A percentile compares a stretch with the other conserved stretches of the same genome.
phyloP scores from a whole-genome alignment of 306 rosid genomes.

The Begonia fuchsioides region DNA sequence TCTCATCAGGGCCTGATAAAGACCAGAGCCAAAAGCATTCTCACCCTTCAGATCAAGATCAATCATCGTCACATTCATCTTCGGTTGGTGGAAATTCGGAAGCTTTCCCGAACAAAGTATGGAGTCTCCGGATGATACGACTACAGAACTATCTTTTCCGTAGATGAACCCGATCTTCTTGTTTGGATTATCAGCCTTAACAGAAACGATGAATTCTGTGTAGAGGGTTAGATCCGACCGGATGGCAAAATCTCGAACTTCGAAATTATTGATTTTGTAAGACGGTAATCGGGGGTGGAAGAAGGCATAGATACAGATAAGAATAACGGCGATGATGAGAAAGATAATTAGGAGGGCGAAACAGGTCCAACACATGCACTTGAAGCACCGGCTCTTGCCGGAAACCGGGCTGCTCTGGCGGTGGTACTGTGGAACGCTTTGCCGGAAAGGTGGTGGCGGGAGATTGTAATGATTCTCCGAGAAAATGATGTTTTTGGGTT shows the following conservation, averaged over 20 bases:
- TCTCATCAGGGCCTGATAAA: slow-evolving; percentile 3
- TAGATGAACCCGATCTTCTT: slow-evolving; percentile 2
- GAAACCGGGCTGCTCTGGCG: background rate
- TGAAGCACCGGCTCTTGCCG: slow-evolving; percentile 1
- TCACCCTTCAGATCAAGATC: slow-evolving; percentile 23
- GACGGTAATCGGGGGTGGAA: slow-evolving; percentile 7
- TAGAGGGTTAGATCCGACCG: slow-evolving; percentile 3
- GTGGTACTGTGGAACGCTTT: slow-evolving; percentile 6
- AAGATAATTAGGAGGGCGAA: slow-evolving; percentile 1
- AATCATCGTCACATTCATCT: slow-evolving; percentile 13
- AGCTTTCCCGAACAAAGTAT: slow-evolving; percentile 17
- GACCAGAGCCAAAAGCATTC: slow-evolving; percentile 7
- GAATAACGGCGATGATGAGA: background rate
- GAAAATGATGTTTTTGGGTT: slow-evolving; percentile 1
- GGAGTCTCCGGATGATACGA: slow-evolving; percentile 1
- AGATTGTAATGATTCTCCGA: background rate
- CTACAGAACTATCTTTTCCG: slow-evolving; percentile 6
- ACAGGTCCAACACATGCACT: slow-evolving; percentile 3
- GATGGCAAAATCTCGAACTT: slow-evolving; percentile 3
- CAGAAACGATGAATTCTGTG: slow-evolving; percentile 6
- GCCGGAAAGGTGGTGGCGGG: slow-evolving; percentile 11
- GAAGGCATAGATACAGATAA: background rate
- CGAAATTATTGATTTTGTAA: slow-evolving; percentile 1
- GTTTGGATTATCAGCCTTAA: slow-evolving; percentile 7
- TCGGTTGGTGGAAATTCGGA: slow-evolving; percentile 22